A percentile compares a stretch with the other conserved stretches of the same genome.
These are phyloP conservation scores for Nicotiana obtusifolia DNA, from an alignment of 257 asterid genomes.

Conservation along the genomic window DNA sequence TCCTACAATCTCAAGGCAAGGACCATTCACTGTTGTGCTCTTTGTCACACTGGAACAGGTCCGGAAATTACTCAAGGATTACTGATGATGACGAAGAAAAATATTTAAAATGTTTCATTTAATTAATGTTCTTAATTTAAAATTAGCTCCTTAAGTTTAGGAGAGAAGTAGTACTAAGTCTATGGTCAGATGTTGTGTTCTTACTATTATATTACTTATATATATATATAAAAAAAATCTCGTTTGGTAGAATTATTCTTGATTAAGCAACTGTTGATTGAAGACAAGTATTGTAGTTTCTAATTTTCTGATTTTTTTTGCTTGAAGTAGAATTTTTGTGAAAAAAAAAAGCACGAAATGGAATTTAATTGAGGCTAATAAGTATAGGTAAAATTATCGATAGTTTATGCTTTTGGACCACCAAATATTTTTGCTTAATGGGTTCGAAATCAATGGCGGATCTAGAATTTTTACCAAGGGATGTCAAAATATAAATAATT, in stretches of 20 bases:
- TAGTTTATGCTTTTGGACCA: too few relatives aligned
- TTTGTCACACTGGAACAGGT: constrained; percentile 90
- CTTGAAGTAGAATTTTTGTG: not conserved
- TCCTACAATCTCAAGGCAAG: constrained; percentile 84
- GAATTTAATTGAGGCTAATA: not conserved
- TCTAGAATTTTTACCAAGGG: too few relatives aligned
- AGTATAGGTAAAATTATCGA: too few relatives aligned
- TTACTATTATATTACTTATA: not conserved
- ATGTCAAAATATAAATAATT: too few relatives aligned
- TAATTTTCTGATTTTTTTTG: not conserved
- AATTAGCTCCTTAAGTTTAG: not conserved
- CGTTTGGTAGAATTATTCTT: not conserved
- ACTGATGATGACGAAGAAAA: constrained; percentile 32
- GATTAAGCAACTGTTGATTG: not conserved
- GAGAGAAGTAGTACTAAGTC: not conserved
- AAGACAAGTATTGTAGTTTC: not conserved
- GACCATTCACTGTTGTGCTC: constrained; percentile 80
- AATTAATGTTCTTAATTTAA: not conserved
- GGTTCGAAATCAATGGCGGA: too few relatives aligned
- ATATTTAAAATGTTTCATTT: not conserved
- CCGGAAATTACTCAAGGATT: constrained; percentile 70
- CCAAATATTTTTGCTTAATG: too few relatives aligned
- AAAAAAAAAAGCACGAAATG: not conserved
- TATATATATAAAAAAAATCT: not conserved
- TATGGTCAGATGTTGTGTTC: not conserved